Base-by-base conservation (phyloP, 75 land plant species). In the Larix kaempferi region DNA sequence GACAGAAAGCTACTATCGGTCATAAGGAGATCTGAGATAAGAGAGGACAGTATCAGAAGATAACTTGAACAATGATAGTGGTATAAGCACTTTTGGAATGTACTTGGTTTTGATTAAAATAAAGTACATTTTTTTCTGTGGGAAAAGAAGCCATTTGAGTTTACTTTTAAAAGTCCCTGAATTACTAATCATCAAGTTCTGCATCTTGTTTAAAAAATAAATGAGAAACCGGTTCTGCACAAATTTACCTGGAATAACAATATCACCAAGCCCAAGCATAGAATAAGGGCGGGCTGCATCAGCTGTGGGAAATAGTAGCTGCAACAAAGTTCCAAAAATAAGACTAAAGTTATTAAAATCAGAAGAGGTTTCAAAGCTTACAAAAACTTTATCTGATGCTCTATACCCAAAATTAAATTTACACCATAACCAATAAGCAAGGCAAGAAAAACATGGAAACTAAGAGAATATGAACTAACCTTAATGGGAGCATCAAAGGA, bases 401-500 rank as follows among this genome's bases (percentile, higher is more conserved):
- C 54, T 11, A 11, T 49, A 19, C 25, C 35, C 22, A 59, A 19
- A 62, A n/a, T 10, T 62, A 81, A 44, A 78, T 64, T 74, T 65
- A 37, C 21, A 16, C 33, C 35, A 67, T 56, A 58, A 13, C 13
- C 16, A 26, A 6, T 44, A 44, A 49, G 54, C 54, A 49, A 49
- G 39, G 39, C 15, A 1, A 49, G 41, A 72, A 23, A 44, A 44
- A 72, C 41, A 35, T n/a, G 23, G 23, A 22, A 5, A 49, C 57
- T 0, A 55, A 56, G 33, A 3, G 23, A 74, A 15, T 74, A 61
- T 73, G 52, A 59, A 69, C 84, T 73, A 21, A 95, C 99, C 99
- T 98, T 98, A 44, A 98, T 98, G 22, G 99, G 99, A 52, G 99
- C 99, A 84, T 98, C 99, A 81, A 98, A 98, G 67, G 99, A 98